Base-by-base conservation (phyloP, 192 early-diverging fungal genomes). In the Coemansia guatemalensis region DNA sequence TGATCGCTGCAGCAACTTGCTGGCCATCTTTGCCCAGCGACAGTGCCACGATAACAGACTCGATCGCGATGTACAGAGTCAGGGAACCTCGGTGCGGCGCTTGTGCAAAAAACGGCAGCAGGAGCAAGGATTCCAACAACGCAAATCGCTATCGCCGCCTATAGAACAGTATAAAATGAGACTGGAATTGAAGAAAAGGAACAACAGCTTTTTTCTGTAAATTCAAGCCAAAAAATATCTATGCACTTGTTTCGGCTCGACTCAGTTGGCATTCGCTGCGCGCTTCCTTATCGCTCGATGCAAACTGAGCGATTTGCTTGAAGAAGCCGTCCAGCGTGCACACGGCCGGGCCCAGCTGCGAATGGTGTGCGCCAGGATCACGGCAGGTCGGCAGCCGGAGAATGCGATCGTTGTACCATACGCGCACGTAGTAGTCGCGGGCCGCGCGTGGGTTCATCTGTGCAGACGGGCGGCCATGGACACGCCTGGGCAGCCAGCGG, bases 301-400 rank as follows among this genome's bases (percentile, higher is more conserved):
- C 67, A 56, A 71, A 75, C 49, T 63, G 68, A 12, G 74, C 74
- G 6, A 74, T 44, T 58, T 77, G 74, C 71, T 74, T 74, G 50
- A 78, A 78, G 55, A 82, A 82, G 53, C 72, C 80, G 51, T 82
- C 80, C 1, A 82, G 75, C 8, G 80, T 82, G 32, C 80, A 82
- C 29, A 73, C 64, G 0, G 69, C 35, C 6, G 74, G 29, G 17
- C 80, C 80, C 2, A 78, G 60, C 49, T 52, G 32, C 5, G 70
- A 18, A 26, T 82, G 80, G 65, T 82, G 80, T 1, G 71, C 71
- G 22, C 80, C 80, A 4, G 74, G 75, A 55, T 73, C 80, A 48
- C 55, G 66, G 54, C 80, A 82, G 2, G 80, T 53, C 2, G 80
- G 80, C 61, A 82, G 61, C 62, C 48, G 65, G 18, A 82, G 48